Evolutionary conservation across 495 filamentous ascomycete genomes (phyloP).

Genomic region (Penicillium roqueforti): DNA sequence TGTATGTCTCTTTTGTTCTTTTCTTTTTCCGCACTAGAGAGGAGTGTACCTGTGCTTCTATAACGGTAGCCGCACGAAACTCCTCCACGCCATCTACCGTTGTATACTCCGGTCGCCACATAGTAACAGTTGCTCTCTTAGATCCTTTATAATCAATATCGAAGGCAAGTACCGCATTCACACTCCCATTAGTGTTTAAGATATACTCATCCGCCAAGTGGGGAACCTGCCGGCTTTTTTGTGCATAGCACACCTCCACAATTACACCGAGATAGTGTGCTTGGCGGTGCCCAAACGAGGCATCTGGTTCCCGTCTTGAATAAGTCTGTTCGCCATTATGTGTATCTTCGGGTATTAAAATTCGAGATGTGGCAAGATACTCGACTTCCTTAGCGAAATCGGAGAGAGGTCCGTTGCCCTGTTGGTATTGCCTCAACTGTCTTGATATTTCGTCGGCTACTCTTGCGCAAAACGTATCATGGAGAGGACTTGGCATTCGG

Average conservation of each 20-base stretch:
- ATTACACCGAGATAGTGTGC: slow-evolving; percentile 28
- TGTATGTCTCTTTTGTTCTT: too few species aligned
- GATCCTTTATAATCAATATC: slow-evolving; percentile 26
- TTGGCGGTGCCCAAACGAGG: slow-evolving; percentile 24
- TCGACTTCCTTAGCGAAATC: slow-evolving; percentile 16
- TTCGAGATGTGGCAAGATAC: slow-evolving; percentile 6
- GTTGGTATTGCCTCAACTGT: slow-evolving; percentile 11
- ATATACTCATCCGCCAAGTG: slow-evolving; percentile 33
- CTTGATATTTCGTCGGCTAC: too few species aligned
- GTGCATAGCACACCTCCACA: slow-evolving; percentile 35
- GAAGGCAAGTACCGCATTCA: slow-evolving; percentile 28
- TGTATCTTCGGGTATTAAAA: slow-evolving; percentile 8
- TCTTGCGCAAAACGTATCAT: slow-evolving; percentile 18
- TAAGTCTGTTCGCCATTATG: slow-evolving; percentile 4
- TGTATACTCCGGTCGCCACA: slow-evolving; percentile 7
- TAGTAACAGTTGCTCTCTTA: slow-evolving; percentile 13
- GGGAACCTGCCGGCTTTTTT: slow-evolving; percentile 25
- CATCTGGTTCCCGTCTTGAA: slow-evolving; percentile 24
- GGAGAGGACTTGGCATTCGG: slow-evolving; percentile 22
- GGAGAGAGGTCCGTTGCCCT: too few species aligned
- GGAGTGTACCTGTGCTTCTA: too few species aligned
- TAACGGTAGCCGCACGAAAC: neutral
- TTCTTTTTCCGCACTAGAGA: too few species aligned
- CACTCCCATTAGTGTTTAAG: slow-evolving; percentile 23
- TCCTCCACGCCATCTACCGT: neutral